phyloP scores from a whole-genome alignment of 768 basidiomycete genomes.

The Tephrocybe sp. region DNA sequence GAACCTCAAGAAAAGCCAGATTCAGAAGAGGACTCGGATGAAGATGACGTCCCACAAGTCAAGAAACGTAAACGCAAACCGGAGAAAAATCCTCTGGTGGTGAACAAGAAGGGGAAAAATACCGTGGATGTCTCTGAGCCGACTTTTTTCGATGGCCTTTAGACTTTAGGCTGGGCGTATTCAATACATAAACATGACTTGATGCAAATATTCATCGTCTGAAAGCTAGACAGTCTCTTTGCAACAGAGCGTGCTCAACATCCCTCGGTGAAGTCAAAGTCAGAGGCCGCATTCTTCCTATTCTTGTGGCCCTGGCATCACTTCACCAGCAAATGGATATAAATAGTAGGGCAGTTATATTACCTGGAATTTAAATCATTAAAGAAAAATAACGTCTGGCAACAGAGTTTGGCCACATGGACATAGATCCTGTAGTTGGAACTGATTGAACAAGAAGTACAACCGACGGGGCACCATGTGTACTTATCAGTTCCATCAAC shows the following conservation, averaged over 20 bases:
- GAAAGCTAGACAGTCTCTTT: no score
- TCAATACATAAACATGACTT: no score
- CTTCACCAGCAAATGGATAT: no score
- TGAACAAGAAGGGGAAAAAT: constrained; percentile 59
- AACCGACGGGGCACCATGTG: not conserved
- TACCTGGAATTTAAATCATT: no score
- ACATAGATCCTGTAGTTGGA: not conserved
- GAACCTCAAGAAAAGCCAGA: constrained; percentile 24
- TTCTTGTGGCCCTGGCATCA: no score
- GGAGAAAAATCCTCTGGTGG: constrained; percentile 46
- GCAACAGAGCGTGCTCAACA: no score
- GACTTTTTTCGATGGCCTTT: constrained; percentile 70
- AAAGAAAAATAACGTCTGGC: not conserved
- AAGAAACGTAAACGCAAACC: constrained; percentile 60
- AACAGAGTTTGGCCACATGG: constrained; percentile 2
- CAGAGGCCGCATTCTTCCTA: no score
- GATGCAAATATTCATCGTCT: no score
- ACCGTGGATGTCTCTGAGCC: constrained; percentile 50
- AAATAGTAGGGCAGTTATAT: no score
- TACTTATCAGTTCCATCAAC: constrained; percentile 2
- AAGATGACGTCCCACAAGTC: constrained; percentile 29
- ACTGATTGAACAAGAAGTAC: not conserved
- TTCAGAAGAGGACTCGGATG: constrained; percentile 22
- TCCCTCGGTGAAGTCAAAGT: no score
- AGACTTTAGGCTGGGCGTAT: no score